phyloP scores from a whole-genome alignment of 331 rosid genomes.

The Erythrophleum ivorense region DNA sequence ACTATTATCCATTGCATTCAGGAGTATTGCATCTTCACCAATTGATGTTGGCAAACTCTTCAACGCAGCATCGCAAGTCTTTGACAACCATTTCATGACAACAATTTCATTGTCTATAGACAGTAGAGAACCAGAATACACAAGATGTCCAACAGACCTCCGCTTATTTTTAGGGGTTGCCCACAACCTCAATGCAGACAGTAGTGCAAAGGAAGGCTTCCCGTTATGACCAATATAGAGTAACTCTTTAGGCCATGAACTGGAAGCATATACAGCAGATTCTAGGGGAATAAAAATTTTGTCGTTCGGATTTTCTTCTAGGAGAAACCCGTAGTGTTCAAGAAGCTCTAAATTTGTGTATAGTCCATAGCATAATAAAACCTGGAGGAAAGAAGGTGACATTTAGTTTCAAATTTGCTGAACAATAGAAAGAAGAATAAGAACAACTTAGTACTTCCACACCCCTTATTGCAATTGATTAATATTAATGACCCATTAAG shows the following conservation, averaged over 20 bases:
- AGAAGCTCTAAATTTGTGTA: conserved; percentile 91
- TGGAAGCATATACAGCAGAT: conserved; percentile 61
- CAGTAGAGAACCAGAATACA: conserved; percentile 74
- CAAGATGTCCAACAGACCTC: conserved; percentile 75
- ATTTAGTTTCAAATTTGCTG: conserved; percentile 22
- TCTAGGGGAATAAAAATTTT: conserved; percentile 73
- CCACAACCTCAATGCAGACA: conserved; percentile 75
- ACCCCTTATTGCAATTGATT: conserved; percentile 9
- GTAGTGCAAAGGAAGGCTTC: conserved; percentile 76
- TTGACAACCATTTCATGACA: conserved; percentile 65
- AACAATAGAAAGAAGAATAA: conserved; percentile 1
- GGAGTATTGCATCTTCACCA: conserved; percentile 62
- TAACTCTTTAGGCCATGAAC: conserved; percentile 84
- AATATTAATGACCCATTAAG: neutral
- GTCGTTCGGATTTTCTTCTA: conserved; percentile 75
- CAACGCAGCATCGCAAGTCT: conserved; percentile 52
- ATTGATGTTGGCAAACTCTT: conserved; percentile 67
- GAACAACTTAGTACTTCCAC: neutral
- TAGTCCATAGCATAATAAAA: conserved; percentile 80
- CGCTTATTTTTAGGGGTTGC: conserved; percentile 72
- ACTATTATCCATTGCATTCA: conserved; percentile 52
- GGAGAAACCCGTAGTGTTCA: conserved; percentile 85
- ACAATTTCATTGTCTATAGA: conserved; percentile 65
- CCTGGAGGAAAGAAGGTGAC: conserved; percentile 55
- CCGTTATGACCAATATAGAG: conserved; percentile 69